Conservation (phyloP, 2,329 filamentous ascomycete species). For the Colletotrichum musae region DNA sequence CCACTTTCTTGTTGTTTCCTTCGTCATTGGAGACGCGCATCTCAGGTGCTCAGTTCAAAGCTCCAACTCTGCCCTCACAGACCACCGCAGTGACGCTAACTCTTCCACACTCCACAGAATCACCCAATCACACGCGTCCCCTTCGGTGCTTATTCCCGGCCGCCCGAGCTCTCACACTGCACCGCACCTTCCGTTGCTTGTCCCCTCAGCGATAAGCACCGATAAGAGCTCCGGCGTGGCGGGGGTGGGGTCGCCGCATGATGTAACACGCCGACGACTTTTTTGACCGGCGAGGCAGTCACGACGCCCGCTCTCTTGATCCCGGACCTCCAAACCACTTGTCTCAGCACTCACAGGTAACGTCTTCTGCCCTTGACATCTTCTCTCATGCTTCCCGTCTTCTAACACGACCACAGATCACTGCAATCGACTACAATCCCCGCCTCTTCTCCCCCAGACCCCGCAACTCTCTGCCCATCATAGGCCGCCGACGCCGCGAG, state of each 20-base stretch:
- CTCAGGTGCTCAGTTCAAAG: too few species aligned
- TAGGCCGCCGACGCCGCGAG: slow-evolving; percentile 56
- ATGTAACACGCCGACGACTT: slow-evolving; percentile 36
- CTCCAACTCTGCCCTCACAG: too few species aligned
- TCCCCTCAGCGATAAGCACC: slow-evolving; percentile 1
- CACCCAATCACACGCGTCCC: too few species aligned
- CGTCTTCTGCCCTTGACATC: neutral
- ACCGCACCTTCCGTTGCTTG: slow-evolving; percentile 2
- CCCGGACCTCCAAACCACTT: neutral
- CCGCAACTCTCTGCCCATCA: slow-evolving; percentile 46
- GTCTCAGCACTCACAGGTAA: neutral
- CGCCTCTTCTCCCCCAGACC: neutral
- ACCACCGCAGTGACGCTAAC: too few species aligned
- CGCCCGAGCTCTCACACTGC: too few species aligned
- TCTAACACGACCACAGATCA: too few species aligned
- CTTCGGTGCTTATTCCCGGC: too few species aligned
- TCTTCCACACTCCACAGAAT: too few species aligned
- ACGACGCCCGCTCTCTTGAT: neutral
- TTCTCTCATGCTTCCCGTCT: neutral
- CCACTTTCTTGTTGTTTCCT: too few species aligned
- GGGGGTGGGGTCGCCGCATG: slow-evolving; percentile 36
- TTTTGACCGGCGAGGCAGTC: slow-evolving; percentile 30
- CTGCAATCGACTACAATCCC: neutral
- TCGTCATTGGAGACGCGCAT: too few species aligned
- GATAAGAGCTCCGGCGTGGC: slow-evolving; percentile 36